Base-by-base conservation (phyloP, 2,329 filamentous ascomycete genomes). In the Torrubiellomyces zombiae region DNA sequence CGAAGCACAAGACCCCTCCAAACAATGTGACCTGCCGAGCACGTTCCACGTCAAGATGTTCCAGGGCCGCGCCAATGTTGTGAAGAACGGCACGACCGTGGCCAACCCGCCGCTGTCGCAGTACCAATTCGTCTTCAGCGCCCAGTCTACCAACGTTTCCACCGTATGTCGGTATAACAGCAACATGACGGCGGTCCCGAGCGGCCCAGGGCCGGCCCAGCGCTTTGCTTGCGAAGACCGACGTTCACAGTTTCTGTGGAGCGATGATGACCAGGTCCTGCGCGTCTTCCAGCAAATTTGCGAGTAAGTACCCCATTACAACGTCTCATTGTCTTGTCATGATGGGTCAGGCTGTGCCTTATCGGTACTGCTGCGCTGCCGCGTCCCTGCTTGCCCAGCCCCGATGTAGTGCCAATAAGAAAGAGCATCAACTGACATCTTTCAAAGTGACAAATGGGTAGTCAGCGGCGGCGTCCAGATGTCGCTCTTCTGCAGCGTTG, bases 241-340 rank as follows among this genome's bases (percentile, higher is more conserved):
- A 1, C 26, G 40, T 7, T 43, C 58, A 32, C 42, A 55, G 30
- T 65, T 65, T 31, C 52, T 61, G 33, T 63, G 44, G 45, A 21
- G 38, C 9, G 21, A 36, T 13, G 25, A 34, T 4, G 20, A 33
- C 4, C 32, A 34, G 15, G 40, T 42, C 19, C 32, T 63, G 21
- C 53, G 48, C n/a, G 32, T 62, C 38, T 43, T 61, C 21, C 56
- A 66, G 44, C 44, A 45, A 15, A 45, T 53, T 9, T 66, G 60
- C 37, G 51, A 48, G 54, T 57, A 42, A 36, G 50, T 39, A 4
- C 20, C 10, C 5, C 7, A n/a, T n/a, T n/a, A n/a, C n/a, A n/a
- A n/a, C n/a, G n/a, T n/a, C n/a, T n/a, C n/a, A n/a, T n/a, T n/a
- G n/a, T n/a, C 24, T 12, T 14, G 27, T 27, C 22, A 9, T 4